These are phyloP conservation scores for Dillenia turbinata DNA, from an alignment of 164 flowering plant genomes.

Conservation along the genomic window DNA sequence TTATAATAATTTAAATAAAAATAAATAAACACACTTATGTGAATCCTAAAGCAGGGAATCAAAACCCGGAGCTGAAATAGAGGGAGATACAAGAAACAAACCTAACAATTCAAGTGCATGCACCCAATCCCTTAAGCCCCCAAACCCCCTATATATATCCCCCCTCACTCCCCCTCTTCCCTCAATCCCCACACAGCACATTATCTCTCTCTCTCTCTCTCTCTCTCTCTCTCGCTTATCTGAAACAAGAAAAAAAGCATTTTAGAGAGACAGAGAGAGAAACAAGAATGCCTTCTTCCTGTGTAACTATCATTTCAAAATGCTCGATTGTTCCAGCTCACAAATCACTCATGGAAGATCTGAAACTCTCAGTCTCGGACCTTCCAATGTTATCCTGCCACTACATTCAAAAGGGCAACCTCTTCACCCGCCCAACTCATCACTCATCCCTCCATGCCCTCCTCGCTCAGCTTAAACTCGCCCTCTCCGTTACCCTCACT, in stretches of 20 bases:
- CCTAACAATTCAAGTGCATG: constrained; percentile 17
- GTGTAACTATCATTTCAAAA: constrained; percentile 26
- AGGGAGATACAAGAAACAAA: neutral
- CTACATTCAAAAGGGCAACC: constrained; percentile 58
- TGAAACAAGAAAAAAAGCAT: neutral
- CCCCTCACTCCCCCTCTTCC: neutral
- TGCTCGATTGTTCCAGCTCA: constrained; percentile 31
- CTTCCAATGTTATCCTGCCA: constrained; percentile 65
- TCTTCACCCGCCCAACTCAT: constrained; percentile 33
- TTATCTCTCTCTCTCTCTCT: neutral
- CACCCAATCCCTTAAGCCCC: constrained; percentile 3
- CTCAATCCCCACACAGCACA: neutral
- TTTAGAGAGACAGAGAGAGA: neutral
- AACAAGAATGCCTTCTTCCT: constrained; percentile 13
- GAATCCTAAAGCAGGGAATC: too few species aligned
- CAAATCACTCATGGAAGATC: constrained; percentile 26
- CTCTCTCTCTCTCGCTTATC: neutral
- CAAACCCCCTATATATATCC: constrained; percentile 12
- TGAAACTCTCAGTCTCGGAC: constrained; percentile 59
- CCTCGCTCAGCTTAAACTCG: constrained; percentile 21
- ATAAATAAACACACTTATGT: too few species aligned
- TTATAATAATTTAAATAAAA: too few species aligned
- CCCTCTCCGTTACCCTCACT: constrained; percentile 43
- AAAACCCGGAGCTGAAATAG: too few species aligned
- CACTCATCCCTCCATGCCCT: constrained; percentile 13